Evolutionary conservation across 345 rosid genomes (phyloP), one percentile per base, ranked within the genome.

Genomic region (Linum usitatissimum): DNA sequence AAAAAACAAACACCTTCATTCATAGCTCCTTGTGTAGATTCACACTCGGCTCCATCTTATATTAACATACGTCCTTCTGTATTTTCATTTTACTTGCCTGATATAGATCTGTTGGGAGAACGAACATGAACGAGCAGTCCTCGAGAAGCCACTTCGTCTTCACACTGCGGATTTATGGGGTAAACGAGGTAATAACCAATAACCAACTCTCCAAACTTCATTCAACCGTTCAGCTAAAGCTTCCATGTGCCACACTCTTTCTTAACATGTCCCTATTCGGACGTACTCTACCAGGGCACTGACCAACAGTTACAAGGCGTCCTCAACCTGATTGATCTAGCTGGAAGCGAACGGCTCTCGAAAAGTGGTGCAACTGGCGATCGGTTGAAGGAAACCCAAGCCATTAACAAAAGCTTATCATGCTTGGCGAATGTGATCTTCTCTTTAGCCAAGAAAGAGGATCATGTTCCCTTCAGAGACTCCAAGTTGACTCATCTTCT

Each of bases 231-330:
- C 3, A 7, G 28, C 28, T 34, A 34, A 34, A 23, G 12, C 31
- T 63, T 18, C 51, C 28, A 21, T 57, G 17, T 28, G 51, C 67
- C 4, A 39, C 70, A 3, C 57, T 18, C 30, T 70, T 63, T 63
- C 68, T 61, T 15, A 20, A 49, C 53, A 64, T 53, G 53, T 57
- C 75, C 54, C 18, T 63, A 42, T 72, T 55, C 38, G 38, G 38
- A 34, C 8, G 38, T 23, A 34, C 38, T 1, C 1, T 7, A 34
- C 63, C 64, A 94, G 97, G 79, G 75, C 68, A 94, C 97, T 39
- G 93, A 86, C 58, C 97, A 94, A 71, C 92, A 90, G 65, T 95
- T 90, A 14, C 96, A 94, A 75, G 99, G 99, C 9, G 92, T 93
- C 14, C 68, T 93, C 19, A 90, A 93, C 67, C 80, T 93, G 3